Conservation (phyloP, 352 stramenopile genomes). For the Phytophthora foliorum region DNA sequence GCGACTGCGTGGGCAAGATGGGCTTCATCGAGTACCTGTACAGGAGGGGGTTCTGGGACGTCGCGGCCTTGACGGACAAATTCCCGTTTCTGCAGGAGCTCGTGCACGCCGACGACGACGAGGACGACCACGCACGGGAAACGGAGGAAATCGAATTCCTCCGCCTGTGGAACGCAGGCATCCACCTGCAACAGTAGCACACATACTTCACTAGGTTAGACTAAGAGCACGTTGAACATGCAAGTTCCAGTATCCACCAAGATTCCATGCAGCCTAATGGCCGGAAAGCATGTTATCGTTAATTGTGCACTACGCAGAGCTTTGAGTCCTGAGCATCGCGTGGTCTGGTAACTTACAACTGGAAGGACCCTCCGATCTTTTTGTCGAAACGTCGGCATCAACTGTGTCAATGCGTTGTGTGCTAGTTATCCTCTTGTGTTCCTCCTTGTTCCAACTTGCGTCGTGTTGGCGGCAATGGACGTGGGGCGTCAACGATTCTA, state of each 20-base stretch:
- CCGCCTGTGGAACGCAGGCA: constrained; percentile 16
- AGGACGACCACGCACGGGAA: constrained; percentile 31
- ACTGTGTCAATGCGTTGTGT: constrained; percentile 20
- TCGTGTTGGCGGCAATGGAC: constrained; percentile 89
- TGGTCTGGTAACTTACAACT: too few species aligned
- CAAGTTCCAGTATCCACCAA: background rate
- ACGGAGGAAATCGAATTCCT: constrained; percentile 28
- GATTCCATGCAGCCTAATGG: background rate
- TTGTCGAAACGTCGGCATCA: constrained; percentile 33
- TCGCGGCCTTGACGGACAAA: constrained; percentile 45
- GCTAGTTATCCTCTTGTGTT: constrained; percentile 19
- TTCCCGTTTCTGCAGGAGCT: constrained; percentile 44
- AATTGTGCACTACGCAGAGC: too few species aligned
- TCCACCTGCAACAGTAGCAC: constrained; percentile 16
- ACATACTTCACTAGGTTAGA: constrained; percentile 28
- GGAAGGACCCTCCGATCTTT: constrained; percentile 14
- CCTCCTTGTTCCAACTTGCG: constrained; percentile 14
- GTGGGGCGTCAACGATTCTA: constrained; percentile 57
- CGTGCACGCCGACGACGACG: constrained; percentile 32
- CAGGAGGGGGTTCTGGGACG: constrained; percentile 38
- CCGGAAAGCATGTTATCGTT: background rate
- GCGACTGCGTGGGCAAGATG: constrained; percentile 46
- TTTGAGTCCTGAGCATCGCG: too few species aligned
- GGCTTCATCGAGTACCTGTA: constrained; percentile 51
- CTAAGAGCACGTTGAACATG: constrained; percentile 8